Evolutionary conservation across 768 basidiomycete species (phyloP), one percentile per base, ranked within the genome.

Genomic region (Boletus rex-veris): DNA sequence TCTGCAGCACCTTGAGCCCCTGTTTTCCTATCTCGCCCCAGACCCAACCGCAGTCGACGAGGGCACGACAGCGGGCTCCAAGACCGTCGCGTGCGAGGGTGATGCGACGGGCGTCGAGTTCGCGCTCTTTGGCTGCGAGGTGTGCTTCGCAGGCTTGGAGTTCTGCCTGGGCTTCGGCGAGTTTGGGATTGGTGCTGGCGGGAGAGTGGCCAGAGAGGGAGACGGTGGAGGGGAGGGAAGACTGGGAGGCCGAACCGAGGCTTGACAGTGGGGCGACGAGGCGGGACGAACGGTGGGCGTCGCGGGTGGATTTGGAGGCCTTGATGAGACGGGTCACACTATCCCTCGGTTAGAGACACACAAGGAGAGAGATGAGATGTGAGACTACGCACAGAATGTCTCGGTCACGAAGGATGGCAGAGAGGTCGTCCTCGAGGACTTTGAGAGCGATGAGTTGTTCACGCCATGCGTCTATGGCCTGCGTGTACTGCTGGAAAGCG

Each of bases 281-380:
- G 28, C 63, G 49, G 14, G 71, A 77, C 52, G 46, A 80, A 36
- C 37, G 74, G 42, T 62, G 50, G 41, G 58, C 63, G 48, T 72
- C 80, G 63, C 71, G 74, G 3, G 72, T 67, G 2, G 75, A 73
- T 60, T 86, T 89, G 21, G 89, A 88, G 3, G 81, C 83, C 62
- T 92, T 92, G 61, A 92, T 82, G 45, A 92, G 78, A 9, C 90
- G 81, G 2, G 85, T 90, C 18, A 92, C 85, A 2, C 90, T 92
- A 57, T 24, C 5, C 5, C 28, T 11, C 21, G 11, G 48, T 26
- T 41, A 16, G 26, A 31, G 45, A 16, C 26, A 18, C 7, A 33
- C 36, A 12, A 41, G 40, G 44, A 5, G n/a, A 19, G 26, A 24
- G 15, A 5, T 28, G 26, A 24, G 15, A 5, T 28, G 36, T 30